These are phyloP conservation scores for Colletotrichum paranaense DNA, from an alignment of 2,329 filamentous ascomycete genomes.

Conservation along the genomic window DNA sequence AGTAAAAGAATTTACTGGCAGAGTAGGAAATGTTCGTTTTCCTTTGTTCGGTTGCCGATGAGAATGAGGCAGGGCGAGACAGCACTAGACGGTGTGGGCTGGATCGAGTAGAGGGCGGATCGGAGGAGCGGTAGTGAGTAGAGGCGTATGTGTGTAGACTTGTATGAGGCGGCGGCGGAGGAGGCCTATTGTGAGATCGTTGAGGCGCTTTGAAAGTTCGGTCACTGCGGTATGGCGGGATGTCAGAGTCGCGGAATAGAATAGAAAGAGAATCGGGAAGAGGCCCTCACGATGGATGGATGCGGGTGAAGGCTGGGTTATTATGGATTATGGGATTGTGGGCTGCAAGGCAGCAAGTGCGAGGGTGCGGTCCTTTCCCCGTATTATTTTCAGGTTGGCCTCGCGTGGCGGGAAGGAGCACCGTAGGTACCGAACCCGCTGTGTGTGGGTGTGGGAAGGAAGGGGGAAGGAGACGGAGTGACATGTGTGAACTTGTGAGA, in stretches of 20 bases:
- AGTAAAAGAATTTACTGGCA: not conserved
- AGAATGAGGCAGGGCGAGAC: slow-evolving; percentile 26
- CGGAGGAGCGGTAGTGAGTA: not conserved
- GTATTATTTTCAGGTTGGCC: slow-evolving; percentile 27
- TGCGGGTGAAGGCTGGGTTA: slow-evolving; percentile 33
- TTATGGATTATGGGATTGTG: slow-evolving; percentile 30
- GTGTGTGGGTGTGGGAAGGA: slow-evolving; percentile 9
- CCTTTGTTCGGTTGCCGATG: slow-evolving; percentile 18
- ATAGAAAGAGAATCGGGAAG: slow-evolving; percentile 1
- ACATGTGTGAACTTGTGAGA: not conserved
- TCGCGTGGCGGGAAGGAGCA: slow-evolving; percentile 30
- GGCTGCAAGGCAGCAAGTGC: slow-evolving; percentile 21
- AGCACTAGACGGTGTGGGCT: slow-evolving; percentile 26
- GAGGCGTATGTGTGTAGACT: not conserved
- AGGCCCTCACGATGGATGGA: slow-evolving; percentile 17
- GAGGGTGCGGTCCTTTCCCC: slow-evolving; percentile 13
- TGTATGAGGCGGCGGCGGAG: not conserved
- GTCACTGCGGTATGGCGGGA: slow-evolving; percentile 8
- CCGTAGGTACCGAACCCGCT: slow-evolving; percentile 7
- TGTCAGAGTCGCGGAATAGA: not conserved
- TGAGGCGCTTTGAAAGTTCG: not conserved
- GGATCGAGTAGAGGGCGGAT: slow-evolving; percentile 15
- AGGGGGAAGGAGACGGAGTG: slow-evolving; percentile 9
- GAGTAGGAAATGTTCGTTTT: slow-evolving; percentile 5
- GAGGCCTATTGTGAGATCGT: not conserved